phyloP scores from a whole-genome alignment of 2,329 filamentous ascomycete genomes.

The Shiraia bambusicola region DNA sequence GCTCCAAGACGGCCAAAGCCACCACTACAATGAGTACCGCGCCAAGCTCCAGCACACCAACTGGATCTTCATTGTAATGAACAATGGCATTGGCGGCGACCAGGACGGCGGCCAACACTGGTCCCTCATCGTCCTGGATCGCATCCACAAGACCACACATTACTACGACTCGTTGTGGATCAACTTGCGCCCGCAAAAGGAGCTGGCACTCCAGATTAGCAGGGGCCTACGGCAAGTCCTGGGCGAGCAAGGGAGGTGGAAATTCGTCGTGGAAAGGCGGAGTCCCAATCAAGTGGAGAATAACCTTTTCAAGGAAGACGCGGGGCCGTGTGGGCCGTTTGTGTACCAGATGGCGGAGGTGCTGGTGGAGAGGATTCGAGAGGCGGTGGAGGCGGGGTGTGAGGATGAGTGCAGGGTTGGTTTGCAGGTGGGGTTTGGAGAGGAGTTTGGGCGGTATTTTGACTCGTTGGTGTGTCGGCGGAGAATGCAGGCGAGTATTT shows the following conservation, averaged over 20 bases:
- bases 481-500: slow-evolving; percentile 9
- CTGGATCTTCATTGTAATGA: slow-evolving; percentile 31
- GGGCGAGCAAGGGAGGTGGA: slow-evolving; percentile 8
- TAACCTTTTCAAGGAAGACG: slow-evolving; percentile 15
- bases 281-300: slow-evolving; percentile 14
- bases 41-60: slow-evolving; percentile 13
- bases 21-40: slow-evolving; percentile 10
- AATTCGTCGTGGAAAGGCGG: not conserved
- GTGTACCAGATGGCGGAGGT: slow-evolving; percentile 17
- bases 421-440: not conserved
- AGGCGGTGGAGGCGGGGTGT: not conserved
- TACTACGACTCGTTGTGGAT: slow-evolving; percentile 24
- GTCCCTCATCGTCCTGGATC: slow-evolving; percentile 22
- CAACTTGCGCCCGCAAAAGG: not conserved
- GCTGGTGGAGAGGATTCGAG: slow-evolving; percentile 1
- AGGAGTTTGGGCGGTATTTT: slow-evolving; percentile 1
- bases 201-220: slow-evolving; percentile 1
- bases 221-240: slow-evolving; percentile 15
- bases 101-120: slow-evolving; percentile 19
- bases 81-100: slow-evolving; percentile 18
- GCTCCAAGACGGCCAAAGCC: slow-evolving; percentile 1
- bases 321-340: slow-evolving; percentile 24
- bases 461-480: slow-evolving; percentile 5
- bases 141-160: slow-evolving; percentile 2
- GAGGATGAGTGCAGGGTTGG: slow-evolving; percentile 1